phyloP scores from a whole-genome alignment of 768 basidiomycete species.

The Kwoniella botswanensis region DNA sequence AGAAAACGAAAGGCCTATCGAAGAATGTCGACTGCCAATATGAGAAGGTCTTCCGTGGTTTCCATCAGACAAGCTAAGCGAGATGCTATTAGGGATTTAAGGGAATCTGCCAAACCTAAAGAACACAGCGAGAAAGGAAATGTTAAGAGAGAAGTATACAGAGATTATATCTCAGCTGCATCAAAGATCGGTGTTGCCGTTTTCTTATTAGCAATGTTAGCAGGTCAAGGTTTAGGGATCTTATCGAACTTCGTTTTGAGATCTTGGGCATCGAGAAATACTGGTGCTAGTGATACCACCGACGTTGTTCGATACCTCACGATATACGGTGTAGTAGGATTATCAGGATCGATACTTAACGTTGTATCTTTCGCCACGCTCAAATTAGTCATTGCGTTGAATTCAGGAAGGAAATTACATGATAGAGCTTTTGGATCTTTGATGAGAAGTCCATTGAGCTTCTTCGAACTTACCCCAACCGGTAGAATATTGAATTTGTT shows the following conservation, averaged over 20 bases:
- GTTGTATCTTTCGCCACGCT: slow-evolving; percentile 69
- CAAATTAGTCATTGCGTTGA: slow-evolving; percentile 76
- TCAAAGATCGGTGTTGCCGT: slow-evolving; percentile 71
- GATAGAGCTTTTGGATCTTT: slow-evolving; percentile 69
- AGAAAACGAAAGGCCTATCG: slow-evolving; percentile 40
- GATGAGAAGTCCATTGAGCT: slow-evolving; percentile 80
- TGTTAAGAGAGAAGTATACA: slow-evolving; percentile 78
- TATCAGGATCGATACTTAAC: slow-evolving; percentile 65
- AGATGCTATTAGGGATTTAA: slow-evolving; percentile 56
- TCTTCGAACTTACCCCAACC: slow-evolving; percentile 87
- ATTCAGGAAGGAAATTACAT: slow-evolving; percentile 76
- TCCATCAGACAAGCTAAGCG: slow-evolving; percentile 55
- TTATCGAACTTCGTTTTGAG: slow-evolving; percentile 65
- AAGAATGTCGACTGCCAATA: slow-evolving; percentile 44
- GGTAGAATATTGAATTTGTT: slow-evolving; percentile 91
- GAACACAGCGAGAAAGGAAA: slow-evolving; percentile 75
- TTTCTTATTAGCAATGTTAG: slow-evolving; percentile 66
- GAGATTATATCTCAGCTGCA: slow-evolving; percentile 76
- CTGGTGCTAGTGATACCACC: slow-evolving; percentile 65
- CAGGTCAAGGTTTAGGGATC: slow-evolving; percentile 69
- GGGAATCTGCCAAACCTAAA: slow-evolving; percentile 59
- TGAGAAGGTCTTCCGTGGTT: slow-evolving; percentile 56
- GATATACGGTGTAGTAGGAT: slow-evolving; percentile 69
- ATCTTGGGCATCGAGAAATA: slow-evolving; percentile 81
- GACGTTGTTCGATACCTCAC: slow-evolving; percentile 65